Base-by-base conservation (phyloP, 208 protist species). In the Wallacemonas sp. region DNA sequence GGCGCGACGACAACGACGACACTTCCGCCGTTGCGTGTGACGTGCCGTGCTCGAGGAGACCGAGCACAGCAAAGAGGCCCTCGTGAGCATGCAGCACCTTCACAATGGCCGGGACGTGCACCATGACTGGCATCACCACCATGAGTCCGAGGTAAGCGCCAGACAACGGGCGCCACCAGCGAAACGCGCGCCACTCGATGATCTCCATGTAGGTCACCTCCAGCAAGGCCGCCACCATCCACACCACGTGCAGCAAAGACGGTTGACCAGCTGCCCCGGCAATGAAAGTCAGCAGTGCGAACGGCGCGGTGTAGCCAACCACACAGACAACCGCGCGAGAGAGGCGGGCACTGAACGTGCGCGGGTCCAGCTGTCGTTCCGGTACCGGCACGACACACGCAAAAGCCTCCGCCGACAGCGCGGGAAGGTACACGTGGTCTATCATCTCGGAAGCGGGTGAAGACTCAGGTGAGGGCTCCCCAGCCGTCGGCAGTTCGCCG, bases 281-380 rank as follows among this genome's bases (percentile, higher is more conserved):
- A 19, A 64, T 52, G 58, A 82, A 73, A 3, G 76, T 70, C 24
- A 73, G 62, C 19, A 82, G 13, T 13, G 71, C 59, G 21, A 82
- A 54, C 13, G 76, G 76, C 10, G 46, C 61, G 24, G 46, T 52
- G 42, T 66, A 77, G 19, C 57, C 65, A 4, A 77, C 5, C 10
- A 33, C 37, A 36, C 60, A 74, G 37, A 73, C 64, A 26, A 60
- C n/a, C 4, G n/a, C n/a, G 15, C 52, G 63, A 9, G 38, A 44
- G 15, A 37, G 37, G 15, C 46, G 52, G 0, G 32, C 52, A 4
- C 27, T 37, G 42, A 58, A 57, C 22, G 46, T 61, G 8, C 29
- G 32, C 19, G 32, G 6, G 21, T 37, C 38, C 13, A 12, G 29
- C 9, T 10, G 24, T 21, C 6, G 12, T 2, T 12, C 33, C 4